Evolutionary conservation across 2,329 filamentous ascomycete genomes (phyloP).

Genomic region (Pseudopyricularia cyperi): DNA sequence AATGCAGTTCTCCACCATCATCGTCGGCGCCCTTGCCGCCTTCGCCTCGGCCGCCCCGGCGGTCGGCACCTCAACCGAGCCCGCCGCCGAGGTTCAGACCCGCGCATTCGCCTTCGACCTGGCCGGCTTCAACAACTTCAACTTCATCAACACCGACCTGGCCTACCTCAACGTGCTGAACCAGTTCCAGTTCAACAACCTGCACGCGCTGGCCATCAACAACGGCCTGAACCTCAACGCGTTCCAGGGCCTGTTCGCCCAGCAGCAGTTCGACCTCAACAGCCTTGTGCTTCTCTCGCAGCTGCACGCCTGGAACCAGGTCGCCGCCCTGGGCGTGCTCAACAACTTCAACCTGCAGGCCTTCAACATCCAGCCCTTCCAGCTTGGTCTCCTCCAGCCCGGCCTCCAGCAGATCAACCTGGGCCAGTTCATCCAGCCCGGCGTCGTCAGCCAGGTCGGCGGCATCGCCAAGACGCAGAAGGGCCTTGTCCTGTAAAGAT

Average conservation of each 20-base stretch:
- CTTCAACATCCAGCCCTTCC: conserved; percentile 10
- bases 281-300: conserved; percentile 10
- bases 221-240: conserved; percentile 30
- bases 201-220: conserved; percentile 25
- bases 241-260: conserved; percentile 24
- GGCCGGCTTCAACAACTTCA: conserved; percentile 24
- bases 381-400: conserved; percentile 11
- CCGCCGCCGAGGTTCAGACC: conserved; percentile 18
- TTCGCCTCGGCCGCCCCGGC: conserved; percentile 29
- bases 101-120: conserved; percentile 23
- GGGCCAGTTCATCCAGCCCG: conserved; percentile 10
- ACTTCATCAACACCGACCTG: conserved; percentile 25
- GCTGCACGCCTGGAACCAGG: conserved; percentile 9
- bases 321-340: conserved; percentile 17
- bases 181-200: conserved; percentile 27
- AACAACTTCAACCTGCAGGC: conserved; percentile 14
- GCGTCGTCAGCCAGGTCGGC: conserved; percentile 11
- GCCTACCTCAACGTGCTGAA: conserved; percentile 34
- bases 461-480: conserved; percentile 7
- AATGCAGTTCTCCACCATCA: conserved; percentile 35
- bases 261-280: conserved; percentile 7
- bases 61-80: not conserved
- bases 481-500: too few species aligned
- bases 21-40: conserved; percentile 30
- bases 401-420: conserved; percentile 14